Evolutionary conservation across 306 rosid genomes (phyloP).

Genomic region (Quercus dentata): DNA sequence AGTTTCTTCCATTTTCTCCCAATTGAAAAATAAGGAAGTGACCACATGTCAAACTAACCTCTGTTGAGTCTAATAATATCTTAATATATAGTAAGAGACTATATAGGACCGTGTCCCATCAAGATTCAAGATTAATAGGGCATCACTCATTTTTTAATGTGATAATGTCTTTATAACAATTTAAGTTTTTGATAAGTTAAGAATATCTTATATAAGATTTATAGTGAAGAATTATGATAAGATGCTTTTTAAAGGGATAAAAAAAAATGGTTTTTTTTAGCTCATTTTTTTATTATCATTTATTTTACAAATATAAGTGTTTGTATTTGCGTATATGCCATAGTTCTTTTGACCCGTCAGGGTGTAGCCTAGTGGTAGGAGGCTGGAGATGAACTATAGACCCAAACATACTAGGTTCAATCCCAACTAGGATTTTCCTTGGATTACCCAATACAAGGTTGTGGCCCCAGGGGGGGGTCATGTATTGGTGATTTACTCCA

Average conservation of each 20-base stretch:
- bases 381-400: too few species aligned
- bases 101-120: background rate
- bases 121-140: background rate
- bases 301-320: too few species aligned
- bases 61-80: too few species aligned
- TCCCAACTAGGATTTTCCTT: too few species aligned
- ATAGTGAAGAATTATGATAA: background rate
- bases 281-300: background rate
- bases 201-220: background rate
- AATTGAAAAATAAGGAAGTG: background rate
- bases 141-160: background rate
- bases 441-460: too few species aligned
- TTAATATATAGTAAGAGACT: too few species aligned
- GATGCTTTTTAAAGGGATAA: background rate
- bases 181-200: background rate
- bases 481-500: too few species aligned
- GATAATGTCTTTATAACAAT: background rate
- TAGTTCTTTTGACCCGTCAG: too few species aligned
- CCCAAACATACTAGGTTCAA: too few species aligned
- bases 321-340: too few species aligned
- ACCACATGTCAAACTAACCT: background rate
- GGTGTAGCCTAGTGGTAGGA: too few species aligned
- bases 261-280: background rate
- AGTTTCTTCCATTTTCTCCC: background rate
- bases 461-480: too few species aligned